These are phyloP conservation scores for Samsoniella hepiali DNA, from an alignment of 2,329 filamentous ascomycete species.

Conservation along the genomic window DNA sequence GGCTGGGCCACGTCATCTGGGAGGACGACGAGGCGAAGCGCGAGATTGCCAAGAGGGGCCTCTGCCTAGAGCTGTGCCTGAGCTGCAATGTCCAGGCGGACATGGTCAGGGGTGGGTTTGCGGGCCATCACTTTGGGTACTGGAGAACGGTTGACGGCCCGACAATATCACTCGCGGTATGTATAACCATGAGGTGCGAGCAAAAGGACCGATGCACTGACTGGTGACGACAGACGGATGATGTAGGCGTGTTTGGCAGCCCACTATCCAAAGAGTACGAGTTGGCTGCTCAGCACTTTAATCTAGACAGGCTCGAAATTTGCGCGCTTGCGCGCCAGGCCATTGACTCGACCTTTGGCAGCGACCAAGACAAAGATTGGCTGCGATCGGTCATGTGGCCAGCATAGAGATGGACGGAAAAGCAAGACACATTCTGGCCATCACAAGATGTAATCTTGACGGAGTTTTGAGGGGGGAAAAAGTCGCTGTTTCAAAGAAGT, in stretches of 20 bases:
- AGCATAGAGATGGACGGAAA: not conserved
- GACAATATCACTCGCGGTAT: slow-evolving; percentile 65
- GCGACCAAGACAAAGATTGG: slow-evolving; percentile 57
- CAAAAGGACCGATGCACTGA: not conserved
- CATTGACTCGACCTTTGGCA: slow-evolving; percentile 65
- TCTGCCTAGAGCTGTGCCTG: slow-evolving; percentile 74
- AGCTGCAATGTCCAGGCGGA: slow-evolving; percentile 77
- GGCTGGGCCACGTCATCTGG: slow-evolving; percentile 77
- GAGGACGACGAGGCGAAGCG: slow-evolving; percentile 58
- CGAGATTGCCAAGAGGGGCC: slow-evolving; percentile 47
- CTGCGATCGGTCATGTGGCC: slow-evolving; percentile 51
- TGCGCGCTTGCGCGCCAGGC: slow-evolving; percentile 57
- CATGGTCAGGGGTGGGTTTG: slow-evolving; percentile 63
- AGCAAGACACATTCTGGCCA: not conserved
- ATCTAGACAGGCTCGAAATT: slow-evolving; percentile 45
- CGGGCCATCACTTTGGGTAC: slow-evolving; percentile 73
- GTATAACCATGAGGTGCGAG: slow-evolving; percentile 32
- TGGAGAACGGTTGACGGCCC: slow-evolving; percentile 61
- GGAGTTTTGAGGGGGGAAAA: not conserved
- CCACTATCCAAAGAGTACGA: slow-evolving; percentile 73
- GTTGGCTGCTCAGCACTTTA: slow-evolving; percentile 69
- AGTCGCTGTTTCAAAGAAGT: slow-evolving; percentile 7
- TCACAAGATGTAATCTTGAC: not conserved
- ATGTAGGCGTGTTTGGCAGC: slow-evolving; percentile 78
- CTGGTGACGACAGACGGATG: slow-evolving; percentile 62